A percentile compares a stretch with the other conserved stretches of the same genome.
phyloP scores from a whole-genome alignment of 176 grass and related monocot species.

The Oropetium thomaeum region DNA sequence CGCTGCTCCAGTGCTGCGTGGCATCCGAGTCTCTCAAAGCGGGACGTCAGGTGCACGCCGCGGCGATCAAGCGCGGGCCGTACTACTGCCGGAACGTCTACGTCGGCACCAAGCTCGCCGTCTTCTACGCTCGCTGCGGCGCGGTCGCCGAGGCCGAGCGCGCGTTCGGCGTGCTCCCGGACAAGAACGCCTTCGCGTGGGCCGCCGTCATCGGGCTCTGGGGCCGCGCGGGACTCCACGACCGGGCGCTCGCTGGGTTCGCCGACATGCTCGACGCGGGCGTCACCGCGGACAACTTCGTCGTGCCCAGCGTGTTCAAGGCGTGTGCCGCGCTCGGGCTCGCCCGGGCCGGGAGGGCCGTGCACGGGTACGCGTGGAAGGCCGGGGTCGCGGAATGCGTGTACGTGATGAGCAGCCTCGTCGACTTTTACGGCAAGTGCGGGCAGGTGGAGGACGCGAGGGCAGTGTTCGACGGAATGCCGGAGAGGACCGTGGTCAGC shows the following conservation, averaged over 20 bases:
- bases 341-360: slow-evolving; percentile 15
- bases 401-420: slow-evolving; percentile 64
- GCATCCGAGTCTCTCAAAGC: background rate
- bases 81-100: slow-evolving; percentile 47
- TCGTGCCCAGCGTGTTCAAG: slow-evolving; percentile 42
- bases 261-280: slow-evolving; percentile 33
- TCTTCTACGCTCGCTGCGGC: slow-evolving; percentile 45
- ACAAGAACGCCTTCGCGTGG: slow-evolving; percentile 41
- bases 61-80: slow-evolving; percentile 37
- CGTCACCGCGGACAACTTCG: slow-evolving; percentile 43
- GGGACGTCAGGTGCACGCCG: slow-evolving; percentile 42
- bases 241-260: slow-evolving; percentile 30
- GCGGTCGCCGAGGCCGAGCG: slow-evolving; percentile 38
- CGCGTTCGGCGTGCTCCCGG: slow-evolving; percentile 19
- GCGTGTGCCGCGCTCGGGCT: slow-evolving; percentile 24
- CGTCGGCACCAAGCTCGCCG: slow-evolving; percentile 43
- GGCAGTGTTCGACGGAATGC: slow-evolving; percentile 64
- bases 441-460: slow-evolving; percentile 33
- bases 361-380: slow-evolving; percentile 50
- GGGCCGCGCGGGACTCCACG: slow-evolving; percentile 26
- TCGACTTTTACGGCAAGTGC: slow-evolving; percentile 64
- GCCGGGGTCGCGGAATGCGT: slow-evolving; percentile 39
- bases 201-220: slow-evolving; percentile 39
- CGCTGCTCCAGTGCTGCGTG: slow-evolving; percentile 49
- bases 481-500: slow-evolving; percentile 50